Evolutionary conservation across 306 rosid species (phyloP), one percentile per base, ranked within the genome.

Genomic region (Psophocarpus tetragonolobus): DNA sequence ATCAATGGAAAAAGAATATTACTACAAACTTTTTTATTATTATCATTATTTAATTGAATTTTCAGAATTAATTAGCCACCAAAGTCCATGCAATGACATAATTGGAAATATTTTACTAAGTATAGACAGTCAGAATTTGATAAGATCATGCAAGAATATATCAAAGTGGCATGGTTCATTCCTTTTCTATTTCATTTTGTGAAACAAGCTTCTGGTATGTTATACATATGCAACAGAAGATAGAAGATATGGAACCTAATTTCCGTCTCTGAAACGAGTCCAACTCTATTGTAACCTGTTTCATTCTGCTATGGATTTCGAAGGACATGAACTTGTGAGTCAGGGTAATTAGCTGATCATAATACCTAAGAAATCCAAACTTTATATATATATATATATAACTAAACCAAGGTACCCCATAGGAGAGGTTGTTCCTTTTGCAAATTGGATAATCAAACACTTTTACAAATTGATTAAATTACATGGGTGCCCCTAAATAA

Each of bases 101-200:
- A 14, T 57, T 58, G 54, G 3, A 35, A 36, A 67, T 67, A 53
- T 30, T 69, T 61, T 56, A 76, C 4, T 42, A 27, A 33, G 54
- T 36, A 44, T 47, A 48, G 47, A 1, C 0, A 38, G 63, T 24
- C 56, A 70, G 17, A 80, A 56, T 44, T 26, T 38, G 26, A 39
- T 53, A 14, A 11, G 45, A 68, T 69, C 75, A 74, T n/a, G 58
- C 76, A 65, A 56, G 10, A 48, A 38, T 61, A 39, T 36, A 20
- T 48, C 45, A 60, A 39, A 62, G 30, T 42, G 21, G 66, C 80
- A 83, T 18, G 67, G 7, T 76, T 26, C 72, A 33, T 33, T 29
- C 29, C 30, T 38, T 47, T 24, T 27, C 26, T 8, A 23, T 1
- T 5, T 30, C 48, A 14, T 73, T 56, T 4, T 8, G 60, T 17